phyloP scores from a whole-genome alignment of 495 filamentous ascomycete genomes.

The Penicillium subrubescens region DNA sequence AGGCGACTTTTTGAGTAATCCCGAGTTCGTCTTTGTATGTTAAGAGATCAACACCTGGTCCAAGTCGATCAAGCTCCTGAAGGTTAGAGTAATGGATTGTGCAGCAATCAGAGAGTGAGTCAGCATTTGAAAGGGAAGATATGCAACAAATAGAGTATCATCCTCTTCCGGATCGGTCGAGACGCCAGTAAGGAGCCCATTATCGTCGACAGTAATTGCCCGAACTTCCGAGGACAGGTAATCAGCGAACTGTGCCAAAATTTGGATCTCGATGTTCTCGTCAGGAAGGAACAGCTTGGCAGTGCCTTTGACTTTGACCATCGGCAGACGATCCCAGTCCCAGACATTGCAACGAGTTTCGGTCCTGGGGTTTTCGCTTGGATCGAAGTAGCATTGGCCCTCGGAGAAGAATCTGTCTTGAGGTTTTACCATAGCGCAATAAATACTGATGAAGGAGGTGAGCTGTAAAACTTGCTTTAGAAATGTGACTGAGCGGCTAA shows the following conservation, averaged over 20 bases:
- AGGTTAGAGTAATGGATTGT: constrained; percentile 10
- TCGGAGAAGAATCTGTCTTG: constrained; percentile 22
- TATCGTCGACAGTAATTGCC: constrained; percentile 23
- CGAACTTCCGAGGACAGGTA: constrained; percentile 20
- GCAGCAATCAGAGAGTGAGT: constrained; percentile 19
- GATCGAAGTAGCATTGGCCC: constrained; percentile 19
- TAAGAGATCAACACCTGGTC: constrained; percentile 18
- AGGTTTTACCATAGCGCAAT: constrained; percentile 8
- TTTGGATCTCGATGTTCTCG: constrained; percentile 16
- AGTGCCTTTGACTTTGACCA: constrained; percentile 28
- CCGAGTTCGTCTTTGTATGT: constrained; percentile 22
- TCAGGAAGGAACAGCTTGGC: constrained; percentile 27
- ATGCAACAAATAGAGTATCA: constrained; percentile 19
- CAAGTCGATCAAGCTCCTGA: constrained; percentile 22
- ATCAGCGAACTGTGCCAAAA: constrained; percentile 21
- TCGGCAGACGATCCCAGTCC: constrained; percentile 23
- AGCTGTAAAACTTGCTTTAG: not conserved
- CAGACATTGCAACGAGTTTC: constrained; percentile 26
- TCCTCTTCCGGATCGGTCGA: constrained; percentile 29
- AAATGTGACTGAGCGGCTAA: not conserved
- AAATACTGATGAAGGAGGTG: too few species aligned
- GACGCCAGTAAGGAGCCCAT: constrained; percentile 24
- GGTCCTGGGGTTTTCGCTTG: constrained; percentile 1
- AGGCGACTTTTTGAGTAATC: constrained; percentile 15
- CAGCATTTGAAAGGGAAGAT: constrained; percentile 21